Base-by-base conservation (phyloP, 768 basidiomycete species). In the Russula sp. region DNA sequence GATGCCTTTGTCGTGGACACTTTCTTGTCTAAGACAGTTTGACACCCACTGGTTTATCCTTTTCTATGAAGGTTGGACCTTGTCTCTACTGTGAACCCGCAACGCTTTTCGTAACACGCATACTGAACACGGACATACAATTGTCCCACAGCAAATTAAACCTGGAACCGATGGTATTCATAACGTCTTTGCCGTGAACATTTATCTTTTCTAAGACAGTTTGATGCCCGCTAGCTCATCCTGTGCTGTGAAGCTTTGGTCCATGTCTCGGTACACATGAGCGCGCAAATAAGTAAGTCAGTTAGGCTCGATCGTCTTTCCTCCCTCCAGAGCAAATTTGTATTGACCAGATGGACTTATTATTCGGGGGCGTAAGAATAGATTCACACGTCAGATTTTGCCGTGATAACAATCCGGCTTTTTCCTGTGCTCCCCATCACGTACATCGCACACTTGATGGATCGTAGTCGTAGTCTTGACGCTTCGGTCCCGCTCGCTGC, bases 401-500 rank as follows among this genome's bases (percentile, higher is more conserved):
- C 44, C 32, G 48, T 24, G 16, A 32, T 44, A 55, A 34, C 24
- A 5, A 38, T 46, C 44, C 57, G 57, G 57, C 32, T n/a, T 30
- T 42, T 44, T 32, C 40, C 10, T 22, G 40, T 14, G 13, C 14
- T 11, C 22, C 13, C 32, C 13, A 24, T 30, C 22, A 10, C 20
- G 46, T 48, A 20, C 24, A 24, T 26, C 20, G 22, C 11, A 20
- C 26, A n/a, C 20, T 49, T 42, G 14, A 20, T 5, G 7, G 20
- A 51, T 57, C 30, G 30, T 30, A 34, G 16, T 32, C 38, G 16
- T 40, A 40, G 16, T 40, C 50, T 26, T 5, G 30, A 7, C 6
- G 22, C 34, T 36, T 53, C 51, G 24, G 24, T 50, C 28, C 38
- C 62, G 30, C 49, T 26, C 13, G 38, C 56, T 63, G 49, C 16